A percentile compares a stretch with the other conserved stretches of the same genome.
phyloP scores from a whole-genome alignment of 176 grass and related monocot species.

The Rhynchospora tenuis region DNA sequence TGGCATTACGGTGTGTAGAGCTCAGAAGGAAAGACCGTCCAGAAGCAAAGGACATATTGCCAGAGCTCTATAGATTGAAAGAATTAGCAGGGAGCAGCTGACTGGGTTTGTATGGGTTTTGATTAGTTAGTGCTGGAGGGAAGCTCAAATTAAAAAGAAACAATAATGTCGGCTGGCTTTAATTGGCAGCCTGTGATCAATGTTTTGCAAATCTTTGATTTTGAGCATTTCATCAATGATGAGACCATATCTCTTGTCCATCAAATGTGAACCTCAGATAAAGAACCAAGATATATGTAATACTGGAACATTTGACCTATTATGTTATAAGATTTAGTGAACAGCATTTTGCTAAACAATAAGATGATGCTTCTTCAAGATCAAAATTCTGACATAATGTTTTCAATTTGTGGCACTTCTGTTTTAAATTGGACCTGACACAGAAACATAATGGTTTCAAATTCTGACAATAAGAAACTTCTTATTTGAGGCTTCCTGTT shows the following conservation, averaged over 20 bases:
- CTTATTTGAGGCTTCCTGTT: background rate
- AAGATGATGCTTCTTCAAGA: background rate
- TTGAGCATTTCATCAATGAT: background rate
- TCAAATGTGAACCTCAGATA: background rate
- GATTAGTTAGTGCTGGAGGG: slow-evolving; percentile 6
- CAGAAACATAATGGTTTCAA: background rate
- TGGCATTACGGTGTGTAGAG: slow-evolving; percentile 64
- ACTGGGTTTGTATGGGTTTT: background rate
- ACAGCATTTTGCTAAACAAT: background rate
- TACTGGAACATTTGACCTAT: background rate
- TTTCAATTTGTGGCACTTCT: background rate
- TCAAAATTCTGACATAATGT: background rate
- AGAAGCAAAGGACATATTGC: slow-evolving; percentile 55
- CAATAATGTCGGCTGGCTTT: background rate
- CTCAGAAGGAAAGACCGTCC: slow-evolving; percentile 74
- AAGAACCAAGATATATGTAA: background rate
- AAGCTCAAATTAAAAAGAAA: background rate
- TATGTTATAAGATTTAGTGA: background rate
- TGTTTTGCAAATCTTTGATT: slow-evolving; percentile 15
- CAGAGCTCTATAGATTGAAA: slow-evolving; percentile 55
- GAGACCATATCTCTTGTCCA: background rate
- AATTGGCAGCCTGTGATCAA: background rate
- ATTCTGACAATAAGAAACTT: background rate
- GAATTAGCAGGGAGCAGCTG: slow-evolving; percentile 32
- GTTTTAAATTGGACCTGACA: too few relatives aligned